Evolutionary conservation across 768 basidiomycete species (phyloP), one percentile per base, ranked within the genome.

Genomic region (Boletales sp.): DNA sequence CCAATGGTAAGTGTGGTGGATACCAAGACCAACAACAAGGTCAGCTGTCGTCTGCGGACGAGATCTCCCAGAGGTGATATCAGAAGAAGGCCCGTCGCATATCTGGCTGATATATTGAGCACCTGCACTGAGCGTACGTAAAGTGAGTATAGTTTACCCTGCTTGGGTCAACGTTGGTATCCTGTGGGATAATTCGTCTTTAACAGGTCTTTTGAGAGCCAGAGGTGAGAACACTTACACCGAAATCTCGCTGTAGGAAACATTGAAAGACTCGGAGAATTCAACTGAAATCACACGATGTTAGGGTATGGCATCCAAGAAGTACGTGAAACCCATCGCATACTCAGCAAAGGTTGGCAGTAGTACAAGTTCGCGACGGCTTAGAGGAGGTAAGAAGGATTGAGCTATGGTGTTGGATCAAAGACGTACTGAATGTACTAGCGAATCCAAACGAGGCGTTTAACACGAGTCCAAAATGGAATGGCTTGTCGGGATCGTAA

Each of bases 11-110:
- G 71, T 5, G 74, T 58, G 0, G 78, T 76, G 0, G 84, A 80
- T 18, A 78, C 41, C 2, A 77, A 56, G 35, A 86, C 70, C 17
- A 90, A 67, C 11, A 74, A 51, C 18, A 94, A 72, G 30, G 87
- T 75, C 0, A 95, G 73, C 39, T 81, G 84, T 12, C 92, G 75
- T 33, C 91, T 73, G 17, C 86, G 84, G 28, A 91, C 77, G 18
- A 94, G 77, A 64, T 95, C 92, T 8, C 93, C 92, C 0, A 91
- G 72, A 2, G 93, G 92, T 1, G 87, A 80, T 47, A 94, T 80
- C 37, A 93, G 66, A 3, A 93, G 65, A 8, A 92, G 74, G 1
- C 89, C 89, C 8, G 71, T 71, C 2, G 84, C 86, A 63, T 90
- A 92, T 38, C 87, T 85, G 6, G 33, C 42, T 25, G 42, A 44